Evolutionary conservation across 2,329 filamentous ascomycete genomes (phyloP), one percentile per base, ranked within the genome.

Genomic region (Apiospora koreana): DNA sequence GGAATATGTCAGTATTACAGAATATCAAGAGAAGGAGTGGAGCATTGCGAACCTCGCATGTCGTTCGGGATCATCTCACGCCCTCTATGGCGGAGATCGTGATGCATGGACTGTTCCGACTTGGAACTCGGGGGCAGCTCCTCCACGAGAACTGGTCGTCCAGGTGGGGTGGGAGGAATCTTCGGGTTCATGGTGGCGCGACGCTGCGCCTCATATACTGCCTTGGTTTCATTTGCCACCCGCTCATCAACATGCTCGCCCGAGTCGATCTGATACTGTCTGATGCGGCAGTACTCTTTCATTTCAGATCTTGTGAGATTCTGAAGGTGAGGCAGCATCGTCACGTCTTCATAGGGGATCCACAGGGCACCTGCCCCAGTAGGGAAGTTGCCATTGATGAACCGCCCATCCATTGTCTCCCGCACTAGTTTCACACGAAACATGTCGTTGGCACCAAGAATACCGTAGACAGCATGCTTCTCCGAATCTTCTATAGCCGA

Each of bases 231-330:
- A 73, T 91, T 90, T 0, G 79, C 77, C 5, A 79, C 75, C 23
- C 84, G 83, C 2, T 89, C 83, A 0, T 84, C 83, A 0, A 82
- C 77, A 0, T 75, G 77, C 77, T 91, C 89, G 31, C 85, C 86
- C 6, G 81, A 79, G 65, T 90, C 88, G 0, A 90, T 79, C 73
- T 91, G 88, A 64, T 80, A 83, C 75, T 91, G 88, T 4, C 89
- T 86, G 48, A 91, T 84, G 23, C 89, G 87, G 67, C 87, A 87
- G 73, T 91, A 91, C 74, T 91, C 89, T 77, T 91, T 91, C 66
- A 91, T 82, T 73, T 91, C 88, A 1, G 83, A 81, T 12, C 89
- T 81, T 4, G 79, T 84, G 0, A 91, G 79, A 1, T 79, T 74
- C n/a, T 81, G 77, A 0, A 92, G 81, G 66, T 91, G 88, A 1